Conservation (phyloP, 768 basidiomycete genomes). For the Suillus placidus region DNA sequence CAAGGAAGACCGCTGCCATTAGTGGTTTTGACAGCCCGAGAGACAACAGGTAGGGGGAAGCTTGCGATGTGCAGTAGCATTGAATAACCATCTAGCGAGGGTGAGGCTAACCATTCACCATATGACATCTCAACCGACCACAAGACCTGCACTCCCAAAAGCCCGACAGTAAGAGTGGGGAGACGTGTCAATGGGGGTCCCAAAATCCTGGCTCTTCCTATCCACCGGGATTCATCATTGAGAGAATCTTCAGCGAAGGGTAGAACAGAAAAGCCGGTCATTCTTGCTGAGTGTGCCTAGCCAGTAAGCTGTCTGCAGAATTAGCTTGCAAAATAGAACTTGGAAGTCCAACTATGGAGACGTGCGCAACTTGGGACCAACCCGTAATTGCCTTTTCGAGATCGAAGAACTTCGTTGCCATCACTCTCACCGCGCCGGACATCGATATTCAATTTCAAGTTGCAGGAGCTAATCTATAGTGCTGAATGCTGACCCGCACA, state of each 20-base stretch:
- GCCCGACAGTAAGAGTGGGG: slow-evolving; percentile 73
- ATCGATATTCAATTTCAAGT: too few species aligned
- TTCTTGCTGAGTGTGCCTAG: not conserved
- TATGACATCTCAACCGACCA: slow-evolving; percentile 98
- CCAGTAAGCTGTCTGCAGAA: not conserved
- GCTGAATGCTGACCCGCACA: slow-evolving; percentile 7
- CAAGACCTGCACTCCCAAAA: slow-evolving; percentile 84
- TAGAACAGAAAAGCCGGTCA: slow-evolving; percentile 56
- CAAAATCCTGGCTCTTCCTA: slow-evolving; percentile 58
- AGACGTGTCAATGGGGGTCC: slow-evolving; percentile 72
- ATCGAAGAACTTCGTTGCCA: not conserved
- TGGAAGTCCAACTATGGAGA: not conserved
- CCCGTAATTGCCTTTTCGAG: not conserved
- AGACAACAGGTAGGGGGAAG: slow-evolving; percentile 88
- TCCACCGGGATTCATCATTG: slow-evolving; percentile 42
- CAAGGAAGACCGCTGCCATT: slow-evolving; percentile 91
- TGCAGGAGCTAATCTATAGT: slow-evolving; percentile 2
- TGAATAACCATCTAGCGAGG: not conserved
- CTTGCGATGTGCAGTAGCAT: slow-evolving; percentile 33
- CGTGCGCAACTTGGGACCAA: not conserved
- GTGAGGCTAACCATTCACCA: slow-evolving; percentile 56
- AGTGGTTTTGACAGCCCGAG: slow-evolving; percentile 84
- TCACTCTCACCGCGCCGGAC: not conserved
- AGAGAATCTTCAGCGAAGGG: slow-evolving; percentile 46
- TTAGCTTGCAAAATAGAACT: not conserved